phyloP scores from a whole-genome alignment of 768 basidiomycete species.

The Kwoniella sp. region DNA sequence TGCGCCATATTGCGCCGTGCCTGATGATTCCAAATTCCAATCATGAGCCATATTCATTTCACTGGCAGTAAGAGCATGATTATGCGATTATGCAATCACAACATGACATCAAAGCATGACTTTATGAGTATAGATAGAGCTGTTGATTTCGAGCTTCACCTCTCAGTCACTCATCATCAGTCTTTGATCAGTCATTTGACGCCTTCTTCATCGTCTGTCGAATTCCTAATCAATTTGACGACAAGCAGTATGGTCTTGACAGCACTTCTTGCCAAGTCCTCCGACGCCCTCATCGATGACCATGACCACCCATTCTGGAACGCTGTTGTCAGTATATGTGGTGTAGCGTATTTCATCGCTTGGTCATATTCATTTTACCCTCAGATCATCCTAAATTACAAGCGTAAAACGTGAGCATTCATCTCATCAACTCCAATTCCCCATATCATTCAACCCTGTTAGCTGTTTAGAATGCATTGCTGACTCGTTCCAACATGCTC shows the following conservation, averaged over 20 bases:
- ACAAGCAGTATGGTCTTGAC: neutral
- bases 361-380: slow-evolving; percentile 58
- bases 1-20: neutral
- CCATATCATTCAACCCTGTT: too few relatives aligned
- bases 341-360: slow-evolving; percentile 51
- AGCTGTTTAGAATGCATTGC: too few relatives aligned
- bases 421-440: too few relatives aligned
- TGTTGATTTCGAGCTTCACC: neutral
- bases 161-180: too few relatives aligned
- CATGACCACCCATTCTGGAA: slow-evolving; percentile 18
- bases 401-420: slow-evolving; percentile 50
- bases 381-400: slow-evolving; percentile 56
- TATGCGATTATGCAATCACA: neutral
- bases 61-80: too few relatives aligned
- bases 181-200: too few relatives aligned
- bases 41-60: neutral
- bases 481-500: too few relatives aligned
- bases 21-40: neutral
- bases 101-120: too few relatives aligned
- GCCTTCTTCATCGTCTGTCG: too few relatives aligned
- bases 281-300: neutral
- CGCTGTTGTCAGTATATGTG: slow-evolving; percentile 28
- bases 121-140: too few relatives aligned
- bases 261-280: neutral
- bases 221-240: too few relatives aligned